Percentiles rank a stretch among this genome's conserved stretches.
phyloP scores from a whole-genome alignment of 2,329 filamentous ascomycete species.

The Nemania diffusa region DNA sequence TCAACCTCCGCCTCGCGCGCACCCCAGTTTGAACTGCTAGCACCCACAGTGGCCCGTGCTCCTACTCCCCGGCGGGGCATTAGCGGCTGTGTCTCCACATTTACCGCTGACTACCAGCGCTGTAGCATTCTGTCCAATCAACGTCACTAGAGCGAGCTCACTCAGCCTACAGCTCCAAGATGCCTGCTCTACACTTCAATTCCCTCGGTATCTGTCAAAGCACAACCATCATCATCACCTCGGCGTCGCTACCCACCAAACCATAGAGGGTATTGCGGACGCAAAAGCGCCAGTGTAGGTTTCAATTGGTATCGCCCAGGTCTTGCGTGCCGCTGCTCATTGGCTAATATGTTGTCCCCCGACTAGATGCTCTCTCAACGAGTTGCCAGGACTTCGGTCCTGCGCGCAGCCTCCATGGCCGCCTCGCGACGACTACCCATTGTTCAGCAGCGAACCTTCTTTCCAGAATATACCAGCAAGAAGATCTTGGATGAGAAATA shows the following conservation, averaged over 20 bases:
- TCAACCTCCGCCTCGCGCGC: conserved; percentile 37
- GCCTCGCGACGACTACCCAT: conserved; percentile 61
- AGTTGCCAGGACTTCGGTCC: conserved; percentile 63
- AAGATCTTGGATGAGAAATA: conserved; percentile 63
- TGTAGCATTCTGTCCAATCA: conserved; percentile 26
- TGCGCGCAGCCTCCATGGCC: conserved; percentile 58
- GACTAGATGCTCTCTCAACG: conserved; percentile 70
- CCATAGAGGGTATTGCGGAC: conserved; percentile 47
- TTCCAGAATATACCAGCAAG: conserved; percentile 61
- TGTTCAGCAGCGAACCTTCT: conserved; percentile 66
- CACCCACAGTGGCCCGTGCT: conserved; percentile 21
- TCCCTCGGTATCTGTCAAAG: conserved; percentile 24
- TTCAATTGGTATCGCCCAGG: conserved; percentile 29
- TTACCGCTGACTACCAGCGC: conserved; percentile 12
- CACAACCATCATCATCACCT: conserved; percentile 37
- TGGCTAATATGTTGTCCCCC: conserved; percentile 11
- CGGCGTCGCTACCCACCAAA: conserved; percentile 10
- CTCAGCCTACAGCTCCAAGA: conserved; percentile 9
- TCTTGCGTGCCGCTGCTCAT: background rate
- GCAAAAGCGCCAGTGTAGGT: conserved; percentile 51
- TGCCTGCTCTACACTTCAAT: conserved; percentile 14
- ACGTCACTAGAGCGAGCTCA: conserved; percentile 1
- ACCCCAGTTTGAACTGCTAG: conserved; percentile 16
- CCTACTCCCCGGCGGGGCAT: background rate
- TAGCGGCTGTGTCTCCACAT: conserved; percentile 24